phyloP scores from a whole-genome alignment of 805 yeast genomes.

The Saccharomycopsis lassenensis region DNA sequence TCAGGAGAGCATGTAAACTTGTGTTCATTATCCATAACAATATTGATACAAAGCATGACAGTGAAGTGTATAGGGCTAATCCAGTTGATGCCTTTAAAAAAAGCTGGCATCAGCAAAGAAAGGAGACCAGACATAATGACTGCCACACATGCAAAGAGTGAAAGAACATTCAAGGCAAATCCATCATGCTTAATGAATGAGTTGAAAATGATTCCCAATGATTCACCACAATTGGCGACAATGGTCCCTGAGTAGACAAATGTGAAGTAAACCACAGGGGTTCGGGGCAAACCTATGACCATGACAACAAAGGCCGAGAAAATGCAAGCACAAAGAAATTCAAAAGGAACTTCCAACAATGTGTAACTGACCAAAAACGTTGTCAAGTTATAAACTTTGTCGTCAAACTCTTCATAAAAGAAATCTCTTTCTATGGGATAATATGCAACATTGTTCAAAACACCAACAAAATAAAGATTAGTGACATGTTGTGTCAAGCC shows the following conservation, averaged over 20 bases:
- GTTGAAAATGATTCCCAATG: slow-evolving; percentile 72
- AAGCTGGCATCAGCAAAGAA: slow-evolving; percentile 63
- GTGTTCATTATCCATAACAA: slow-evolving; percentile 43
- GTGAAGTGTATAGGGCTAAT: slow-evolving; percentile 71
- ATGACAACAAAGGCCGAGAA: slow-evolving; percentile 55
- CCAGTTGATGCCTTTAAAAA: slow-evolving; percentile 62
- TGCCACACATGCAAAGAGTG: slow-evolving; percentile 57
- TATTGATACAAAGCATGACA: slow-evolving; percentile 46
- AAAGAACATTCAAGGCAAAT: slow-evolving; percentile 64
- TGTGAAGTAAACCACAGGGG: slow-evolving; percentile 55
- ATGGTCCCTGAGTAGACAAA: slow-evolving; percentile 43
- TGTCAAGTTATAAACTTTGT: slow-evolving; percentile 52
- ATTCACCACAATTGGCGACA: slow-evolving; percentile 68
- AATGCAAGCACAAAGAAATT: slow-evolving; percentile 44
- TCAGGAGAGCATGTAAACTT: slow-evolving; percentile 36
- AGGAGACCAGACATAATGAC: slow-evolving; percentile 77
- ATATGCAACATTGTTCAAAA: slow-evolving; percentile 65
- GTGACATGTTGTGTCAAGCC: slow-evolving; percentile 69
- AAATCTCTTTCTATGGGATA: slow-evolving; percentile 66
- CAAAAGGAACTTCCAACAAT: slow-evolving; percentile 57
- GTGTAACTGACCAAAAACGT: slow-evolving; percentile 56
- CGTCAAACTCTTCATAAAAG: slow-evolving; percentile 71
- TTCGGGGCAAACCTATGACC: slow-evolving; percentile 64
- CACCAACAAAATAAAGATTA: slow-evolving; percentile 67
- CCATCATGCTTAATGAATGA: slow-evolving; percentile 67